Conservation (phyloP, 1,284 basidiomycete species). For the Puccinia novopanici region DNA sequence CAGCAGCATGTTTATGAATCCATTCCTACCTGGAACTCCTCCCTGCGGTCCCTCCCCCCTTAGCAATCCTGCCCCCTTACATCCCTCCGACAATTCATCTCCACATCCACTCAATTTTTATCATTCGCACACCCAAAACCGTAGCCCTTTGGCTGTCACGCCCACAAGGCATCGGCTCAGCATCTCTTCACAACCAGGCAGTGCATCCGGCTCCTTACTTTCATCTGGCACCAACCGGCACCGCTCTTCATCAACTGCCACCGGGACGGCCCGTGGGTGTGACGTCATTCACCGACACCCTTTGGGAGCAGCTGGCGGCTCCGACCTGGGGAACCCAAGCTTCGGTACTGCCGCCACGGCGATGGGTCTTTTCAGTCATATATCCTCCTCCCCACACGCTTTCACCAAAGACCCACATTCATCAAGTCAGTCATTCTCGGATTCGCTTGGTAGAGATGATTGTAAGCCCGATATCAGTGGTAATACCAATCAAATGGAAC, state of each 20-base stretch:
- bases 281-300: constrained; percentile 8
- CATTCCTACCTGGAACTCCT: constrained; percentile 17
- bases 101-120: constrained; percentile 1
- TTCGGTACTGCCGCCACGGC: constrained; percentile 24
- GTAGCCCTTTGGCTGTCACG: neutral
- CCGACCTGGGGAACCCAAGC: constrained; percentile 10
- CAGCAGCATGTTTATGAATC: constrained; percentile 8
- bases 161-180: constrained; percentile 41
- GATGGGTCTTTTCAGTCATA: constrained; percentile 13
- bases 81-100: neutral
- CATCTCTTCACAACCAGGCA: constrained; percentile 42
- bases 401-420: neutral
- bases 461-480: neutral
- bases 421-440: constrained; percentile 4
- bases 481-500: neutral
- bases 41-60: neutral
- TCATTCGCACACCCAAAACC: constrained; percentile 12
- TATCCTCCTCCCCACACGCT: neutral
- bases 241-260: constrained; percentile 31
- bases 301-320: neutral
- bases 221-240: constrained; percentile 19
- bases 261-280: constrained; percentile 17
- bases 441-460: constrained; percentile 13
- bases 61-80: constrained; percentile 20
- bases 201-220: neutral